phyloP scores from a whole-genome alignment of 225 moss, liverwort and hornwort genomes.

The Polytrichum commune region DNA sequence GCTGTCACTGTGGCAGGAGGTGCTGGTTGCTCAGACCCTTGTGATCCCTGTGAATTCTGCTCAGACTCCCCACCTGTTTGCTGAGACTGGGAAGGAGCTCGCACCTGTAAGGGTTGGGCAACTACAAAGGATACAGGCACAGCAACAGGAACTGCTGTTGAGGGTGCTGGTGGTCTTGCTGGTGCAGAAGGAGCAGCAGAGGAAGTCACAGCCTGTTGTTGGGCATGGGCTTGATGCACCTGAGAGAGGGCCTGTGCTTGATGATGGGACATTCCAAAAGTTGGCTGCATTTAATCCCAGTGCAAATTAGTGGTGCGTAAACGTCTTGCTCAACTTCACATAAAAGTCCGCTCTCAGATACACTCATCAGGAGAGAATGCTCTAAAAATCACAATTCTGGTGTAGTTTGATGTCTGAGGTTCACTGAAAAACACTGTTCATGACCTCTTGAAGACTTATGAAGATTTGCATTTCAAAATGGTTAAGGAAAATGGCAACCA shows the following conservation, averaged over 20 bases:
- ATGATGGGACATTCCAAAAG: slow-evolving; percentile 57
- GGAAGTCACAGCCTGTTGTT: slow-evolving; percentile 27
- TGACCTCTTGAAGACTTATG: too few species aligned
- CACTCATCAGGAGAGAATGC: too few species aligned
- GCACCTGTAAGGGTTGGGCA: slow-evolving; percentile 36
- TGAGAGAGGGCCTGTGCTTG: slow-evolving; percentile 44
- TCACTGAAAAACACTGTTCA: too few species aligned
- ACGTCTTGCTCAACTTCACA: neutral
- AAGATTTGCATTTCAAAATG: too few species aligned
- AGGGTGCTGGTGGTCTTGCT: slow-evolving; percentile 34
- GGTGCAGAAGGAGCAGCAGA: slow-evolving; percentile 25
- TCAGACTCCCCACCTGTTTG: slow-evolving; percentile 33
- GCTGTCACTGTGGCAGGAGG: slow-evolving; percentile 41
- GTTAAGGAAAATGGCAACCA: too few species aligned
- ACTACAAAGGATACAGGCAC: slow-evolving; percentile 35
- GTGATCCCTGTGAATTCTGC: slow-evolving; percentile 56
- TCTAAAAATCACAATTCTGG: too few species aligned
- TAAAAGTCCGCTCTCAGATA: too few species aligned
- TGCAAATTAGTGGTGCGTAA: slow-evolving; percentile 31
- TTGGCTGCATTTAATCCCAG: slow-evolving; percentile 44
- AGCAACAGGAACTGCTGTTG: slow-evolving; percentile 31
- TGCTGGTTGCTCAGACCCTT: slow-evolving; percentile 35
- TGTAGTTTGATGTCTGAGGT: too few species aligned
- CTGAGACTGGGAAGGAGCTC: slow-evolving; percentile 30
- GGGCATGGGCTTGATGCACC: slow-evolving; percentile 41